These are phyloP conservation scores for Aspergillus diversus DNA, from an alignment of 495 filamentous ascomycete genomes.

Conservation along the genomic window DNA sequence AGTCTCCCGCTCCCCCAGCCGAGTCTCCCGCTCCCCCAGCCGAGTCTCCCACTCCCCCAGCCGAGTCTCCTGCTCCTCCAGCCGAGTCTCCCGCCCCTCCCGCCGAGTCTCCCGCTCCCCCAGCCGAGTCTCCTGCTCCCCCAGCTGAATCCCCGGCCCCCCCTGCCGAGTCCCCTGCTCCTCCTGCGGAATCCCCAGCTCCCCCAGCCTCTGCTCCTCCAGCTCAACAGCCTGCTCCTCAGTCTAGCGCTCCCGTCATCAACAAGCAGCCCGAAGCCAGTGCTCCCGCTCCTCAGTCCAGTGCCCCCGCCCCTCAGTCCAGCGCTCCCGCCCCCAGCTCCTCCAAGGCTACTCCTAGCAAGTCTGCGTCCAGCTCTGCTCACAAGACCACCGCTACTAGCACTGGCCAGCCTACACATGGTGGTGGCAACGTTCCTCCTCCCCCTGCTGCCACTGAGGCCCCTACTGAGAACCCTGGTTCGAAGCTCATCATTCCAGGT, in stretches of 20 bases:
- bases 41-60: background rate
- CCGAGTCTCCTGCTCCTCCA: background rate
- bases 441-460: conserved; percentile 29
- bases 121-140: conserved; percentile 10
- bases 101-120: background rate
- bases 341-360: conserved; percentile 15
- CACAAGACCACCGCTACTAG: conserved; percentile 14
- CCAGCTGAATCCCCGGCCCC: background rate
- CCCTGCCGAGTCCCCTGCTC: background rate
- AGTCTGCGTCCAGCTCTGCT: conserved; percentile 14
- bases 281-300: conserved; percentile 4
- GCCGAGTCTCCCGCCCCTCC: background rate
- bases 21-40: conserved; percentile 2
- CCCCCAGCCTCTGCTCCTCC: background rate
- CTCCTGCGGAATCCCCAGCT: conserved; percentile 3
- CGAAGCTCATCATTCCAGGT: conserved; percentile 34
- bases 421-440: conserved; percentile 14
- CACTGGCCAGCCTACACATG: background rate
- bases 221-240: conserved; percentile 8
- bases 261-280: background rate
- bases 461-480: conserved; percentile 35
- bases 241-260: conserved; percentile 12
- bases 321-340: conserved; percentile 9
- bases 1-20: background rate
- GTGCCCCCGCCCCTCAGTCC: conserved; percentile 9